These are phyloP conservation scores for Puccinia horiana DNA, from an alignment of 1,284 basidiomycete genomes.

Conservation along the genomic window DNA sequence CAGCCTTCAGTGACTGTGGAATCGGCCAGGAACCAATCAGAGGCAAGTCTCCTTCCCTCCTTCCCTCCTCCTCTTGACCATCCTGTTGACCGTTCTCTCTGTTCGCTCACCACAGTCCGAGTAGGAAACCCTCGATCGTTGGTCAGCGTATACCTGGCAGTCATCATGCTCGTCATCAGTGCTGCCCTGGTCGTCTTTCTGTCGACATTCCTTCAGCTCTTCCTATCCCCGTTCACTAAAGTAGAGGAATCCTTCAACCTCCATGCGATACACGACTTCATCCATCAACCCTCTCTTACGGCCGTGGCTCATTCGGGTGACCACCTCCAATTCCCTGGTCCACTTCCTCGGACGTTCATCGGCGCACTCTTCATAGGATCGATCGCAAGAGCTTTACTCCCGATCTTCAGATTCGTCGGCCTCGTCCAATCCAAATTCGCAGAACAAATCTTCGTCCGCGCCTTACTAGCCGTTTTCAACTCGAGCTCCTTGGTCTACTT, in stretches of 20 bases:
- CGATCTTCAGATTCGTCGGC: slow-evolving; percentile 61
- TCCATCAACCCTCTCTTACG: slow-evolving; percentile 70
- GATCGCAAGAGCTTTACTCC: slow-evolving; percentile 62
- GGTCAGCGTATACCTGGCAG: not conserved
- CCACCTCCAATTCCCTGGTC: slow-evolving; percentile 83
- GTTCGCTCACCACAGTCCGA: not conserved
- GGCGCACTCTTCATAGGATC: slow-evolving; percentile 66
- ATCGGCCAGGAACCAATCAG: not conserved
- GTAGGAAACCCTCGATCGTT: not conserved
- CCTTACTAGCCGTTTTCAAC: slow-evolving; percentile 72
- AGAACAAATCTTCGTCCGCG: slow-evolving; percentile 69
- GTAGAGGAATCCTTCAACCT: slow-evolving; percentile 97
- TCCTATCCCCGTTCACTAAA: slow-evolving; percentile 84
- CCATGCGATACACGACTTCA: slow-evolving; percentile 83
- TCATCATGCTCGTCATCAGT: slow-evolving; percentile 15
- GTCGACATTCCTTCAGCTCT: slow-evolving; percentile 66
- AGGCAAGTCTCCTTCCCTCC: not conserved
- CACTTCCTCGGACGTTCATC: slow-evolving; percentile 84
- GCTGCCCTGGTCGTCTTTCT: slow-evolving; percentile 10
- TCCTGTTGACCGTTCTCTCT: not conserved
- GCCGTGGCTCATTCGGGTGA: slow-evolving; percentile 68
- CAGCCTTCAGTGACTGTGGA: no score
- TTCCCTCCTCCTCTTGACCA: not conserved
- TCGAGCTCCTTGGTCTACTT: slow-evolving; percentile 69
- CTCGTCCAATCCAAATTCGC: slow-evolving; percentile 65